These are phyloP conservation scores for Picocystis salinarum DNA, from an alignment of 139 green algal genomes.

Conservation along the genomic window DNA sequence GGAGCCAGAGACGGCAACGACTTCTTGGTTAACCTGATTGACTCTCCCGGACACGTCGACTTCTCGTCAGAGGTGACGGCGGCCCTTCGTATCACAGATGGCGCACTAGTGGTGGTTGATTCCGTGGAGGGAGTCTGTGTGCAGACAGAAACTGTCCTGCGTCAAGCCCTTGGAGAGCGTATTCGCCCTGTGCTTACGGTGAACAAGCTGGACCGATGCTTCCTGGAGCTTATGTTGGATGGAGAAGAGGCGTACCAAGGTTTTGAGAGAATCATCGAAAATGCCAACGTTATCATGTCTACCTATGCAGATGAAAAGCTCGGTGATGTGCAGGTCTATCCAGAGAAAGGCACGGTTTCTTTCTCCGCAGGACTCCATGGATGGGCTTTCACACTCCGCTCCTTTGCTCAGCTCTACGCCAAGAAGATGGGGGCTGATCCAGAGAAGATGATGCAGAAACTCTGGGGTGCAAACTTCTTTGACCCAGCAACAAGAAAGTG, in stretches of 20 bases:
- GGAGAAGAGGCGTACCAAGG: conserved; percentile 87
- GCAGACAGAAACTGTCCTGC: conserved; percentile 98
- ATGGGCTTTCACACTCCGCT: conserved; percentile 99
- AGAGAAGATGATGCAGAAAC: conserved; percentile 82
- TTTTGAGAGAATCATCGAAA: conserved; percentile 93
- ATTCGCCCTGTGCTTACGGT: conserved; percentile 95
- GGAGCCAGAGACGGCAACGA: conserved; percentile 62
- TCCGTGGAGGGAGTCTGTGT: conserved; percentile 99
- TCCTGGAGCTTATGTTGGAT: conserved; percentile 88
- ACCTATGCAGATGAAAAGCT: conserved; percentile 89
- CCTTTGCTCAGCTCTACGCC: conserved; percentile 90
- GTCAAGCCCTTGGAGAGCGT: conserved; percentile 83
- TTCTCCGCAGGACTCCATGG: conserved; percentile 97
- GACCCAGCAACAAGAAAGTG: conserved; percentile 94
- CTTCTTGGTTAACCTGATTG: conserved; percentile 97
- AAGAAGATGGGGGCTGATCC: conserved; percentile 85
- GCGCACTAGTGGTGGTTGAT: conserved; percentile 96
- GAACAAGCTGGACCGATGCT: conserved; percentile 99
- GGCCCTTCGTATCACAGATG: conserved; percentile 96
- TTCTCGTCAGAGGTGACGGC: conserved; percentile 98
- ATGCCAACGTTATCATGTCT: conserved; percentile 96
- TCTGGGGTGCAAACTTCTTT: conserved; percentile 98
- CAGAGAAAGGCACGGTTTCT: conserved; percentile 90
- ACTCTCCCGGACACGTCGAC: conserved; percentile 99
- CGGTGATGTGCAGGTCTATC: conserved; percentile 75